Evolutionary conservation across 495 filamentous ascomycete genomes (phyloP), one percentile per base, ranked within the genome.

Genomic region (Penicillium bialowiezense): DNA sequence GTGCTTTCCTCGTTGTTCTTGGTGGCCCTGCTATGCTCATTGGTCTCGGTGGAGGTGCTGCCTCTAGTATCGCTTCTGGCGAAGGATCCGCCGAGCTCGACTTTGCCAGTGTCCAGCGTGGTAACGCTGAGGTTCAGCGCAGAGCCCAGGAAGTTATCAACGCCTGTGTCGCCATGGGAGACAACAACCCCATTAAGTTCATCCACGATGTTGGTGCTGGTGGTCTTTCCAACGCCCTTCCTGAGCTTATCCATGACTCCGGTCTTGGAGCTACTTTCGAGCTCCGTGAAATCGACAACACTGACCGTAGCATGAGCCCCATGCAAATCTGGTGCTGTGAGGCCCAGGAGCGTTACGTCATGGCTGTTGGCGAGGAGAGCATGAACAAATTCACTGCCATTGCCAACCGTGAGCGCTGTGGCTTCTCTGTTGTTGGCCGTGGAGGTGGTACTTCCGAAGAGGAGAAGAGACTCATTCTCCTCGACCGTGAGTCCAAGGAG

Each of bases 121-220:
- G 73, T 3, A 98, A 98, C 56, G 90, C 93, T 5, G 93, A 98
- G 71, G 89, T 96, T 64, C 89, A 98, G 65, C 81, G 93, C 15
- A 80, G 93, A 59, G 95, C 91, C 4, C 93, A 98, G 64, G 91
- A 93, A 77, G 93, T 97, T 32, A 97, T 98, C 70, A 91, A 97
- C 68, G 82, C 88, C 2, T 98, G 93, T 71, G 80, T 85, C 21
- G 83, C 91, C 1, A 77, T 96, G 65, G 91, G 91, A 9, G 73
- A 82, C 2, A 71, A 86, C 36, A 96, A 88, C 61, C 93, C 93
- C 0, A 97, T 98, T 47, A 83, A 86, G 46, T 91, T 96, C 70
- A 97, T 98, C 60, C 93, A 98, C 63, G 93, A 97, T 58, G 92
- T 98, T 39, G 93, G 93, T 44, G 95, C 93, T 26, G 93, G 93